Conservation (phyloP, 2,329 filamentous ascomycete genomes). For the Sporothrix pseudoabietina region DNA sequence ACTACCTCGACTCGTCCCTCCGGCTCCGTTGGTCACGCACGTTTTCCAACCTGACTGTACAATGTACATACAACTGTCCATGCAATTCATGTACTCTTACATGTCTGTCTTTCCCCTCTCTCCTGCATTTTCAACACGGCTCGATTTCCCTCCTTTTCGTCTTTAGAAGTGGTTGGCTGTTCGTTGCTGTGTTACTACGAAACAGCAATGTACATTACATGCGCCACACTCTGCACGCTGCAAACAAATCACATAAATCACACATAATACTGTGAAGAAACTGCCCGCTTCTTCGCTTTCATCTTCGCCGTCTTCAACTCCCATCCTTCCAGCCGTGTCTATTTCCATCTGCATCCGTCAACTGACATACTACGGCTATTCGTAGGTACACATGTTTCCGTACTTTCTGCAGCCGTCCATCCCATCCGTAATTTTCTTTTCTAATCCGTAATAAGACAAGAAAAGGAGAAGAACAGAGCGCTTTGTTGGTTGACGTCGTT, state of each 20-base stretch:
- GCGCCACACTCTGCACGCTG: neutral
- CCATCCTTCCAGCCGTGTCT: neutral
- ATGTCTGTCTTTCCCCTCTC: neutral
- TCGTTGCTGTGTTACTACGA: conserved; percentile 1
- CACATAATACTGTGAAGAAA: neutral
- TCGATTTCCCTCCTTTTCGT: neutral
- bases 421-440: neutral
- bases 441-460: neutral
- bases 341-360: conserved; percentile 18
- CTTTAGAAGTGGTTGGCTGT: neutral
- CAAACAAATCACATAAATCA: neutral
- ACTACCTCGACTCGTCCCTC: neutral
- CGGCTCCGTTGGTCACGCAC: conserved; percentile 15
- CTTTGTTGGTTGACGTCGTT: neutral
- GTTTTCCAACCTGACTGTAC: neutral
- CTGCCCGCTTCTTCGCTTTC: neutral
- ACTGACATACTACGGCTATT: neutral
- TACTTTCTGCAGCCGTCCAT: neutral
- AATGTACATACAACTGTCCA: neutral
- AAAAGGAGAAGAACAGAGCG: neutral
- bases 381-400: neutral
- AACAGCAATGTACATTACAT: neutral
- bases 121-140: conserved; percentile 21
- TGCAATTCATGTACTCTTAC: neutral
- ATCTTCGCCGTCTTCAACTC: neutral